Percentiles rank a stretch among this genome's conserved stretches.
Evolutionary conservation across 306 rosid species (phyloP).

Genomic region (Quercus rubra): DNA sequence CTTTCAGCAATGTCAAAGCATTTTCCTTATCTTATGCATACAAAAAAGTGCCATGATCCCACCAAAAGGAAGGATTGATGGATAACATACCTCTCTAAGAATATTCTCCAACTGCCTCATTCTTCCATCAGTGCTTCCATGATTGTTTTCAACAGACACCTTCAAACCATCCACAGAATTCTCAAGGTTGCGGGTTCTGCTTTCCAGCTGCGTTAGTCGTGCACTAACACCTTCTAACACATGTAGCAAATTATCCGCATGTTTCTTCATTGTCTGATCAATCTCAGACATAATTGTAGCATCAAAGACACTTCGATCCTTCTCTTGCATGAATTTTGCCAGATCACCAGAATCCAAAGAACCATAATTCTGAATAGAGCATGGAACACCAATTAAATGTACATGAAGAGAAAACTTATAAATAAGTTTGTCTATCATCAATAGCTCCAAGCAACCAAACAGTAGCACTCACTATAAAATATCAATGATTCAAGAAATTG

Average conservation of each 20-base stretch:
- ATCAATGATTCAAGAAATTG: not conserved
- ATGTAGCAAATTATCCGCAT: slow-evolving; percentile 62
- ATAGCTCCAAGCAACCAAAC: not conserved
- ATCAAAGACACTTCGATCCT: slow-evolving; percentile 45
- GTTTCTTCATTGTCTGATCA: slow-evolving; percentile 69
- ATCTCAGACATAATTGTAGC: slow-evolving; percentile 62
- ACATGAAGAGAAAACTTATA: slow-evolving; percentile 5
- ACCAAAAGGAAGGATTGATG: not conserved
- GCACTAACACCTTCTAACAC: slow-evolving; percentile 80
- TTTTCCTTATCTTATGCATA: not conserved
- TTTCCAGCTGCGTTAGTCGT: slow-evolving; percentile 74
- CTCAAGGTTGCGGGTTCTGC: slow-evolving; percentile 69
- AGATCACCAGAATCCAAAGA: slow-evolving; percentile 73
- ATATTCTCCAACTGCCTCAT: slow-evolving; percentile 79
- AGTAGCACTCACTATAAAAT: not conserved
- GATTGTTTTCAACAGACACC: slow-evolving; percentile 68
- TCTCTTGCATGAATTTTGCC: slow-evolving; percentile 48
- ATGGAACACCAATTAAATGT: slow-evolving; percentile 14
- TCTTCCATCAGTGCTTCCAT: slow-evolving; percentile 74
- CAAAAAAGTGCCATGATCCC: not conserved
- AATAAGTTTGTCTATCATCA: slow-evolving; percentile 3
- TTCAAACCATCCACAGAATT: slow-evolving; percentile 76
- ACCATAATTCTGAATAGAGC: slow-evolving; percentile 52
- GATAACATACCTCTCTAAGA: slow-evolving; percentile 64
- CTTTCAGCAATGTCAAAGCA: not conserved